These are phyloP conservation scores for Claviceps arundinis DNA, from an alignment of 2,329 filamentous ascomycete genomes.

Conservation along the genomic window DNA sequence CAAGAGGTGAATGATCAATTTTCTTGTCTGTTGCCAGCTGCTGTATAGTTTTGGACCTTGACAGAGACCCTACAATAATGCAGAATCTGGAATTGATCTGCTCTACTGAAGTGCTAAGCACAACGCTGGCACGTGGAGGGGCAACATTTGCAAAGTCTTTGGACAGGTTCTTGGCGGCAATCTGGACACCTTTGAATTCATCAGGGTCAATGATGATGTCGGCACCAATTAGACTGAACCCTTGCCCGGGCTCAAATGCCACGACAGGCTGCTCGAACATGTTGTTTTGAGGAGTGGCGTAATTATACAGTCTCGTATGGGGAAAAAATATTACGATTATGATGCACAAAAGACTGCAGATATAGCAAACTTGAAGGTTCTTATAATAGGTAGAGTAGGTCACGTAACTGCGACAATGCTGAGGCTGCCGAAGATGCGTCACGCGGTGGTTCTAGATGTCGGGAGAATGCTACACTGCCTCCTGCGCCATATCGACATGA, in stretches of 20 bases:
- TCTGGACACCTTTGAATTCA: slow-evolving; percentile 19
- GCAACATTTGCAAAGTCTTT: slow-evolving; percentile 16
- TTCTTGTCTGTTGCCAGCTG: slow-evolving; percentile 9
- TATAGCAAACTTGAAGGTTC: not conserved
- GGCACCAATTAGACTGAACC: slow-evolving; percentile 17
- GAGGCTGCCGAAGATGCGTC: not conserved
- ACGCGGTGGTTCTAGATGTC: not conserved
- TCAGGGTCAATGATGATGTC: slow-evolving; percentile 17
- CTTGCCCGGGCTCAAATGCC: slow-evolving; percentile 11
- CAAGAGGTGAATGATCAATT: slow-evolving; percentile 11
- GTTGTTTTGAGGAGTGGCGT: not conserved
- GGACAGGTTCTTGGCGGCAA: slow-evolving; percentile 19
- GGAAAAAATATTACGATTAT: not conserved
- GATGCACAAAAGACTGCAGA: not conserved
- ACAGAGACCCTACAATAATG: slow-evolving; percentile 13
- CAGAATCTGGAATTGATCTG: slow-evolving; percentile 6
- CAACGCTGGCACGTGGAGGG: slow-evolving; percentile 4
- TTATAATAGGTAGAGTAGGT: too few species aligned
- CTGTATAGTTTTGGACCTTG: slow-evolving; percentile 11
- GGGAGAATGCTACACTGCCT: slow-evolving; percentile 3
- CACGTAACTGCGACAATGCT: not conserved
- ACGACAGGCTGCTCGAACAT: slow-evolving; percentile 17
- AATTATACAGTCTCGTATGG: not conserved
- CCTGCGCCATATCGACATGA: not conserved
- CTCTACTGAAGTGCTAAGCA: slow-evolving; percentile 2